Conservation (phyloP, 176 grass and related monocot genomes). For the Guadua angustifolia region DNA sequence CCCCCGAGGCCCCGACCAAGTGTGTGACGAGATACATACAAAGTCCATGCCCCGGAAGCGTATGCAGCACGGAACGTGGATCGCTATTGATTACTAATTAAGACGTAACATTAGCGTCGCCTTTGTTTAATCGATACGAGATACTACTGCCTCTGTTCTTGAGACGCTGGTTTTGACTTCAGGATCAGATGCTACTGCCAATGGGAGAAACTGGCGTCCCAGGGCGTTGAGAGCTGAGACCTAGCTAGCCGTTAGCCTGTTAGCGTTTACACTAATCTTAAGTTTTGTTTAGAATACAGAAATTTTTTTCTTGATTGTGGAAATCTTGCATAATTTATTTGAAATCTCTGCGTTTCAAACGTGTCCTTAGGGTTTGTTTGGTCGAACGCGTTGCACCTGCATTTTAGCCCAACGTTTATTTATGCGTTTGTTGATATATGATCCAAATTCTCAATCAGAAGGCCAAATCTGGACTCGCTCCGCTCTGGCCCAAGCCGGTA, state of each 20-base stretch:
- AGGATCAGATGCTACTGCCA: constrained; percentile 12
- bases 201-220: not conserved
- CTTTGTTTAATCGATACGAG: constrained; percentile 48
- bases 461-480: too few relatives aligned
- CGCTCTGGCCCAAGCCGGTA: too few relatives aligned
- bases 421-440: too few relatives aligned
- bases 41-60: constrained; percentile 13
- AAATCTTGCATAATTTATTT: too few relatives aligned
- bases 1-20: constrained; percentile 39
- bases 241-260: not conserved
- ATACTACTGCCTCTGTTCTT: constrained; percentile 20
- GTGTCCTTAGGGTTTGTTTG: not conserved
- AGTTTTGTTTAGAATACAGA: too few relatives aligned
- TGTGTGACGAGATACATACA: constrained; percentile 22
- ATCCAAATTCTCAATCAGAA: too few relatives aligned
- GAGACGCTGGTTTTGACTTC: constrained; percentile 54
- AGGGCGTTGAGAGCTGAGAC: not conserved
- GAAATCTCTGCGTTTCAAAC: not conserved
- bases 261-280: not conserved
- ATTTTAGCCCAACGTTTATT: not conserved
- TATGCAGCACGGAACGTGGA: constrained; percentile 59
- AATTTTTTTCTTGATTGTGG: too few relatives aligned
- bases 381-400: not conserved
- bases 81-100: constrained; percentile 57
- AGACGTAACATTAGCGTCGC: constrained; percentile 31